Evolutionary conservation across 139 green algal species (phyloP).

Genomic region (Asterochloris erici): DNA sequence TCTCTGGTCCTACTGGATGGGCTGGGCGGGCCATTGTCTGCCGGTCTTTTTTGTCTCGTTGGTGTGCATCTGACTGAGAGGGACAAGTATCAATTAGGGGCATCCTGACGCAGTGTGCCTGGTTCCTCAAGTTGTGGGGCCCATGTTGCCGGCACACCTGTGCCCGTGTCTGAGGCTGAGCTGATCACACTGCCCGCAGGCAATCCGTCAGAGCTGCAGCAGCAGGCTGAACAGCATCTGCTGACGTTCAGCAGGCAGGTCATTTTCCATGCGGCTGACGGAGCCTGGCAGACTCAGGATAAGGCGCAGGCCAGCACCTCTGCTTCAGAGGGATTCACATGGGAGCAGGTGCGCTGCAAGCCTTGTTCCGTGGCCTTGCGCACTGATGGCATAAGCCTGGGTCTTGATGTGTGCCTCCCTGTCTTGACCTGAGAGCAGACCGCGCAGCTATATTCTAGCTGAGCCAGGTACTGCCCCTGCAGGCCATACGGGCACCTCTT

Average conservation of each 20-base stretch:
- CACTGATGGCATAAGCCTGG: neutral
- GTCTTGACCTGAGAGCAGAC: neutral
- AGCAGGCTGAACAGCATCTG: slow-evolving; percentile 19
- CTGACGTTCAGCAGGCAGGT: slow-evolving; percentile 9
- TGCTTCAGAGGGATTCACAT: neutral
- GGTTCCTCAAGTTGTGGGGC: too few species aligned
- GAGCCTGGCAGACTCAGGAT: neutral
- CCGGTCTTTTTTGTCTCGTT: too few species aligned
- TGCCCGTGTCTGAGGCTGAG: too few species aligned
- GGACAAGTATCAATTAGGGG: too few species aligned
- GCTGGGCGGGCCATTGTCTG: too few species aligned
- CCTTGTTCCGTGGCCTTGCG: neutral
- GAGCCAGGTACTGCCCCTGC: neutral
- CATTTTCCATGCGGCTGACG: neutral
- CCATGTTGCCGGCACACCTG: too few species aligned
- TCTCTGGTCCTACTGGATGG: neutral
- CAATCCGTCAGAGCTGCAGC: neutral
- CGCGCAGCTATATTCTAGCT: neutral
- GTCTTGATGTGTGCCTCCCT: neutral
- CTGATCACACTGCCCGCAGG: too few species aligned
- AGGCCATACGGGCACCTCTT: slow-evolving; percentile 33
- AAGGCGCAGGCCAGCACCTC: neutral
- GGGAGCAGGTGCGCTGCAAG: neutral
- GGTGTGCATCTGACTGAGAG: too few species aligned
- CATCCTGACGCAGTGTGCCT: too few species aligned